These are phyloP conservation scores for Excoecaria agallocha DNA, from an alignment of 345 rosid species.

Conservation along the genomic window DNA sequence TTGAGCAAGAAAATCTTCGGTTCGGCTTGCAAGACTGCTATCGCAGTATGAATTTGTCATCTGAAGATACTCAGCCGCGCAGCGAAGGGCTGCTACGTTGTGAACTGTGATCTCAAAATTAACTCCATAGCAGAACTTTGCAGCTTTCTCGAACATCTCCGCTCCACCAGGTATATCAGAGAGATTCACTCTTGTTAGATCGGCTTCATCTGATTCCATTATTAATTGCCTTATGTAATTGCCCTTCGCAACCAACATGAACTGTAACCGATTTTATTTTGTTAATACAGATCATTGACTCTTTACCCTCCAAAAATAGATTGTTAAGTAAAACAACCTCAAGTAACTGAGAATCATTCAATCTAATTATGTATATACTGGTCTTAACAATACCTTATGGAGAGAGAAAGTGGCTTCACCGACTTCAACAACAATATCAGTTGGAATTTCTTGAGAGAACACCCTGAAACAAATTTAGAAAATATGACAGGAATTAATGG, in stretches of 20 bases:
- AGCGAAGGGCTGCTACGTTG: conserved; percentile 84
- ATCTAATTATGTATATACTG: background rate
- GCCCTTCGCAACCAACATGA: conserved; percentile 89
- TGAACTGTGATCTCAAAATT: conserved; percentile 95
- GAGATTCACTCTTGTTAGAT: conserved; percentile 54
- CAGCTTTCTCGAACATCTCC: conserved; percentile 86
- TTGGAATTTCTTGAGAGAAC: conserved; percentile 80
- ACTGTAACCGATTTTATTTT: conserved; percentile 36
- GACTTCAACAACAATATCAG: conserved; percentile 68
- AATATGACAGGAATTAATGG: background rate
- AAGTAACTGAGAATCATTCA: background rate
- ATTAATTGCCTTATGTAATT: conserved; percentile 77
- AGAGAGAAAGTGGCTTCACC: conserved; percentile 83
- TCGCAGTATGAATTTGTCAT: conserved; percentile 77
- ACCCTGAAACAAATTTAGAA: conserved; percentile 49
- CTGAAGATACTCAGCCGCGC: conserved; percentile 84
- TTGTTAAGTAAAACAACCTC: background rate
- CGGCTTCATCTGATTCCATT: conserved; percentile 62
- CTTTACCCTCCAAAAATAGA: background rate
- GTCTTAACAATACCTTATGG: conserved; percentile 53
- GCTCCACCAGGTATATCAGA: conserved; percentile 92
- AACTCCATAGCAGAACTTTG: conserved; percentile 89
- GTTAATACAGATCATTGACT: background rate
- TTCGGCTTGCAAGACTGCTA: conserved; percentile 72
- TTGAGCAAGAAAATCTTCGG: conserved; percentile 80